Conservation (phyloP, 257 asterid species). For the Cynanchum wilfordii region DNA sequence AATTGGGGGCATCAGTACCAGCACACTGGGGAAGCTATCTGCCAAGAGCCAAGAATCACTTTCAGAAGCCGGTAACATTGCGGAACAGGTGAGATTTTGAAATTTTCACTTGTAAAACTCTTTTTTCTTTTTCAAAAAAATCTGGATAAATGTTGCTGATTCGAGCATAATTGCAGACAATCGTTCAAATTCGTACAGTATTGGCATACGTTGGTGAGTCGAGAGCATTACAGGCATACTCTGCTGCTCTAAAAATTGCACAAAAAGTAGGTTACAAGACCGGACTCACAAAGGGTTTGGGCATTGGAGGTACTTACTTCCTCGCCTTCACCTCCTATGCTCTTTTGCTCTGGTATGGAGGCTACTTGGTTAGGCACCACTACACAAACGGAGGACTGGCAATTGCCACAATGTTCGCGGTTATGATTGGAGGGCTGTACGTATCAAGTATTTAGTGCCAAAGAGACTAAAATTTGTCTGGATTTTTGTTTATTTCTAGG, state of each 20-base stretch:
- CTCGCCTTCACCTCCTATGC: constrained; percentile 86
- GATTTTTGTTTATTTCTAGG: neutral
- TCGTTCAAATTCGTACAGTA: constrained; percentile 76
- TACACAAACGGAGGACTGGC: constrained; percentile 89
- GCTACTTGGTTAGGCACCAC: constrained; percentile 81
- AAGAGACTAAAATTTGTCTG: neutral
- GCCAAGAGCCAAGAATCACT: constrained; percentile 75
- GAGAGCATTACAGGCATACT: constrained; percentile 68
- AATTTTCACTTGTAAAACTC: neutral
- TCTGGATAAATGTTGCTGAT: constrained; percentile 16
- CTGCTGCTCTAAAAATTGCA: constrained; percentile 57
- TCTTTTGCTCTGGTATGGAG: constrained; percentile 90
- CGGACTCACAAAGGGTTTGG: constrained; percentile 78
- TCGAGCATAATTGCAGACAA: constrained; percentile 45
- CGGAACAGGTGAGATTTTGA: constrained; percentile 56
- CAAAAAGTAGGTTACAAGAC: constrained; percentile 70
- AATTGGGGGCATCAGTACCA: constrained; percentile 67
- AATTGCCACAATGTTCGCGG: constrained; percentile 87
- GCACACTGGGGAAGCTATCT: constrained; percentile 65
- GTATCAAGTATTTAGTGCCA: constrained; percentile 20
- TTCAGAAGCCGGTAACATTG: constrained; percentile 83
- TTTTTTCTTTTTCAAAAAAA: neutral
- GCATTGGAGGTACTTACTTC: constrained; percentile 83
- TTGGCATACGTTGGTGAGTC: constrained; percentile 85
- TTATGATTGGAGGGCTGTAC: constrained; percentile 97